Evolutionary conservation across 2,329 filamentous ascomycete genomes (phyloP), one percentile per base, ranked within the genome.

Genomic region (Xenoacremonium recifei): DNA sequence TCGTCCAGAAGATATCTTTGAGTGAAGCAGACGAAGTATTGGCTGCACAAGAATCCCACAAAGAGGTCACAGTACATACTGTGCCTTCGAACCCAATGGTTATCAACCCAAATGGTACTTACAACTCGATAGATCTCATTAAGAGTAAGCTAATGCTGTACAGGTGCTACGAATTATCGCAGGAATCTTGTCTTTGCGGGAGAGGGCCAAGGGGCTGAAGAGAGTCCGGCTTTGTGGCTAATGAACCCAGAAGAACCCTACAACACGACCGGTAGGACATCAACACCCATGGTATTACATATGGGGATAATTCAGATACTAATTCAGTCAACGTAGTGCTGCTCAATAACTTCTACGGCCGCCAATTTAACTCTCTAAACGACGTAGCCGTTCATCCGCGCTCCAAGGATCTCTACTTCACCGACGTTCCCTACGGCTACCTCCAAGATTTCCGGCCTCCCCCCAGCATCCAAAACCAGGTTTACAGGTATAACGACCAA

Each of bases 141-240:
- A 4, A 3, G 5, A 5, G 6, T 3, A 6, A 0, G 3, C 40
- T 52, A 6, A 47, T 3, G 0, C 1, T 5, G 2, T 12, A 1
- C n/a, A 76, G 73, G 74, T 0, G 75, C 56, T 1, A 75, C 72
- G 4, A 76, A 76, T 42, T 78, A 71, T 54, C 68, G 65, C 9
- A 72, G 70, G 17, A 64, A 76, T 33, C 61, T 79, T 5, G 54
- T 77, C 17, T 76, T 75, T 35, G 65, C 70, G 2, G 71, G 69
- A 1, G 73, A 79, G 49, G 75, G 75, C 0, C 72, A 75, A 37
- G 76, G 76, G 6, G 61, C 64, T 1, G 46, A 64, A 6, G 39
- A 55, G 0, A 39, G 59, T 1, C 51, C 59, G 0, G 53, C 59
- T 0, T 40, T 61, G 1, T 61, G 58, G 23, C 35, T 56, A 5